Percentiles rank a stretch among this genome's conserved stretches.
These are phyloP conservation scores for Solanum stenotomum DNA, from an alignment of 257 asterid species.

Conservation along the genomic window DNA sequence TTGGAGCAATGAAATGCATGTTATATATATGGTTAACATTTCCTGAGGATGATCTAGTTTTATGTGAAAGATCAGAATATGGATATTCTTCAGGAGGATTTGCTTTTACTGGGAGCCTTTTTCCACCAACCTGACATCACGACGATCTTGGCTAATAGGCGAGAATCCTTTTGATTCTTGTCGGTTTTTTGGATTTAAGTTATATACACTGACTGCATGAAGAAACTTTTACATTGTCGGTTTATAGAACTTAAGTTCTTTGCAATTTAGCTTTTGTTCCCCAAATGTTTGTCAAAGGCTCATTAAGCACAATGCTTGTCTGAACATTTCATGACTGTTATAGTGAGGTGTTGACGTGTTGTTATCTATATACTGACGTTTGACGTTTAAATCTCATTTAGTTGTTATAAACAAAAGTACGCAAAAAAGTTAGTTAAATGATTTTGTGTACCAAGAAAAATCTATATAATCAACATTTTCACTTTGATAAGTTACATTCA, in stretches of 20 bases:
- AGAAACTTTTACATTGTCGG: neutral
- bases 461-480: neutral
- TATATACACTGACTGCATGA: neutral
- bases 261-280: neutral
- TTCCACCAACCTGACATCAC: neutral
- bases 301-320: neutral
- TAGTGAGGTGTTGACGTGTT: no score
- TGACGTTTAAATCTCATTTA: no score
- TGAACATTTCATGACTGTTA: no score
- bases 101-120: neutral
- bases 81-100: neutral
- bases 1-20: neutral
- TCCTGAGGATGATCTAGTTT: neutral
- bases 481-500: neutral
- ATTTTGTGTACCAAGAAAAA: no score
- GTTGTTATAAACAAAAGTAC: no score
- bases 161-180: neutral
- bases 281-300: neutral
- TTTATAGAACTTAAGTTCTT: neutral
- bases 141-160: neutral
- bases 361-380: no score
- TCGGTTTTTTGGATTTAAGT: neutral
- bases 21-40: neutral
- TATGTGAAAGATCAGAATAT: neutral
- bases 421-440: no score